Conservation (phyloP, 768 basidiomycete species). For the Amyloporia xantha region DNA sequence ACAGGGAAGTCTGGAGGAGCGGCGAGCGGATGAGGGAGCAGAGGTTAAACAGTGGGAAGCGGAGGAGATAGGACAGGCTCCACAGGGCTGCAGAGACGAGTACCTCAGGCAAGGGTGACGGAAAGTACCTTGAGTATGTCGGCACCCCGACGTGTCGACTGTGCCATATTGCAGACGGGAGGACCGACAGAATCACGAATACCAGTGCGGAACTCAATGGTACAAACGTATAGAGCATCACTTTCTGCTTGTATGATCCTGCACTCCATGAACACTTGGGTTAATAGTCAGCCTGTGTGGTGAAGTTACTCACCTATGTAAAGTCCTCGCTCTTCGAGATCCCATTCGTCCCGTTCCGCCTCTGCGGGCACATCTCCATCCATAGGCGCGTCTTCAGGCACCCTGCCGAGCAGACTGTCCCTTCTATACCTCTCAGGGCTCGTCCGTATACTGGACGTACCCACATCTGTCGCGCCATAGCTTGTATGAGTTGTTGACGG, state of each 20-base stretch:
- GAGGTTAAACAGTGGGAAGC: slow-evolving; percentile 39
- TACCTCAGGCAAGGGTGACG: slow-evolving; percentile 61
- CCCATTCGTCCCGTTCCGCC: slow-evolving; percentile 37
- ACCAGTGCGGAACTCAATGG: slow-evolving; percentile 44
- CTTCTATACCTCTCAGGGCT: slow-evolving; percentile 22
- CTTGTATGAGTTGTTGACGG: not conserved
- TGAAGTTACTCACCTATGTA: slow-evolving; percentile 36
- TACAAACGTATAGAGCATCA: slow-evolving; percentile 54
- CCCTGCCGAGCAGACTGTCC: slow-evolving; percentile 20
- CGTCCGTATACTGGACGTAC: slow-evolving; percentile 10
- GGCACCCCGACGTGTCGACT: slow-evolving; percentile 20
- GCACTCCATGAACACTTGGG: slow-evolving; percentile 8
- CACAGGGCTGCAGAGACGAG: slow-evolving; percentile 56
- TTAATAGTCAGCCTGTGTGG: not conserved
- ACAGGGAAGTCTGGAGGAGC: slow-evolving; percentile 29
- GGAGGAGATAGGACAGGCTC: slow-evolving; percentile 48
- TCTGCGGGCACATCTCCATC: slow-evolving; percentile 32
- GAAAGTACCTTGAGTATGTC: slow-evolving; percentile 41
- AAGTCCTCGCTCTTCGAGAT: slow-evolving; percentile 41
- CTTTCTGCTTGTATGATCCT: slow-evolving; percentile 58
- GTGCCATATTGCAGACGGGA: slow-evolving; percentile 47
- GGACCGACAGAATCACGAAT: slow-evolving; percentile 42
- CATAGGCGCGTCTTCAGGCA: slow-evolving; percentile 18
- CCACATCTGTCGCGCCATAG: slow-evolving; percentile 11
- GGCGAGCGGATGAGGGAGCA: slow-evolving; percentile 26